Evolutionary conservation across 768 basidiomycete genomes (phyloP), one percentile per base, ranked within the genome.

Genomic region (Tulasnella sp.): DNA sequence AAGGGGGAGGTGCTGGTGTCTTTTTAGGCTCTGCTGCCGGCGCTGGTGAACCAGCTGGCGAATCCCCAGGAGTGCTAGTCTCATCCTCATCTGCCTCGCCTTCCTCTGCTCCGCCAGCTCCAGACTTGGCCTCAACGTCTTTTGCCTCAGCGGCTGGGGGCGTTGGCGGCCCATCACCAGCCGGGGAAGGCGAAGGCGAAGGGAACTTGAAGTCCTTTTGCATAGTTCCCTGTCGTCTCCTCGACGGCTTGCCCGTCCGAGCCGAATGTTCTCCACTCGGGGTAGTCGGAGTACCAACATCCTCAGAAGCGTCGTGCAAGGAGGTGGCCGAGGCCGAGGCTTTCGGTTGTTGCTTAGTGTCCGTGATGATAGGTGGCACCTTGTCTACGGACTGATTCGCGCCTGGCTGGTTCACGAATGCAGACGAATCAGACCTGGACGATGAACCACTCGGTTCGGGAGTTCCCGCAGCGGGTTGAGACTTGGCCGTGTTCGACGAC

Each of bases 201-300:
- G 93, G 93, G 86, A 94, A 94, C 83, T 89, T 91, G 85, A 94
- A 94, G 62, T 90, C 88, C 71, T 86, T 88, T 83, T 93, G 92
- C 93, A 95, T 95, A 68, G 92, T 92, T 36, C 94, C 93, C 77
- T 88, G 89, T 74, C 90, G 85, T 81, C 81, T 77, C 31, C 74
- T 40, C 21, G 81, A 80, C 21, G 80, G 75, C 62, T 58, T 74
- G 36, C 39, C 72, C 21, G 78, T 46, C 38, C 77, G 24, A 38
- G 46, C 75, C 39, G 80, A 77, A 56, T 48, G 39, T 31, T 48
- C 58, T 27, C 83, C 84, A 24, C 79, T 62, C 24, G 52, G 73
- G 31, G 82, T 78, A 10, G 82, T 82, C 77, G 72, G 36, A 68
- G 77, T 75, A 48, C 82, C 80, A 39, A 78, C 80, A 27, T 82